These are phyloP conservation scores for Ananas comosus DNA, from an alignment of 176 grass and related monocot species.

Conservation along the genomic window DNA sequence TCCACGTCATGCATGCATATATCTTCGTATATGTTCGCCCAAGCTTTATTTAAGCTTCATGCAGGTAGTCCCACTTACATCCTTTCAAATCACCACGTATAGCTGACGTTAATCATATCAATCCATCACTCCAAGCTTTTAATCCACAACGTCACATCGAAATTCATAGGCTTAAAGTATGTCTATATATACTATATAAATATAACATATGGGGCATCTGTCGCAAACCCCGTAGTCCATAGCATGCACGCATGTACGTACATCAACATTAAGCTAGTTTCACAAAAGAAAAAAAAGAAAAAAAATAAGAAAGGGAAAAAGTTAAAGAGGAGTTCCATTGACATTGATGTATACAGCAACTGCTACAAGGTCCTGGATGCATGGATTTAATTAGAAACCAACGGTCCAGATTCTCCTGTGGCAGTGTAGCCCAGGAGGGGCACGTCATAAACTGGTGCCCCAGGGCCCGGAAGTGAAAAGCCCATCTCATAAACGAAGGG, in stretches of 20 bases:
- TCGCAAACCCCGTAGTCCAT: too few species aligned
- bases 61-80: slow-evolving; percentile 4
- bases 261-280: too few species aligned
- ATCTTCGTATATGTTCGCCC: background rate
- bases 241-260: too few species aligned
- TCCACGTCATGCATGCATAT: slow-evolving; percentile 33
- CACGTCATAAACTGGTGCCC: slow-evolving; percentile 9
- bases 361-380: background rate
- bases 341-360: background rate
- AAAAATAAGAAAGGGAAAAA: background rate
- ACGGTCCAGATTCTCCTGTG: slow-evolving; percentile 38
- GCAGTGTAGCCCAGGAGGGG: slow-evolving; percentile 16
- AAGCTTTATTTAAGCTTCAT: background rate
- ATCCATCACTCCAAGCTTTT: slow-evolving; percentile 24
- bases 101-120: slow-evolving; percentile 45
- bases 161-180: background rate
- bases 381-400: slow-evolving; percentile 32
- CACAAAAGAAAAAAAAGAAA: too few species aligned
- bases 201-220: background rate
- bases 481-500: slow-evolving; percentile 47
- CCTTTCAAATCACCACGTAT: slow-evolving; percentile 32
- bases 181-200: too few species aligned
- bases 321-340: background rate
- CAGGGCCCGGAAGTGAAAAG: slow-evolving; percentile 3
- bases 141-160: slow-evolving; percentile 21